Evolutionary conservation across 2,329 filamentous ascomycete species (phyloP), one percentile per base, ranked within the genome.

Genomic region (Aureobasidium namibiae): DNA sequence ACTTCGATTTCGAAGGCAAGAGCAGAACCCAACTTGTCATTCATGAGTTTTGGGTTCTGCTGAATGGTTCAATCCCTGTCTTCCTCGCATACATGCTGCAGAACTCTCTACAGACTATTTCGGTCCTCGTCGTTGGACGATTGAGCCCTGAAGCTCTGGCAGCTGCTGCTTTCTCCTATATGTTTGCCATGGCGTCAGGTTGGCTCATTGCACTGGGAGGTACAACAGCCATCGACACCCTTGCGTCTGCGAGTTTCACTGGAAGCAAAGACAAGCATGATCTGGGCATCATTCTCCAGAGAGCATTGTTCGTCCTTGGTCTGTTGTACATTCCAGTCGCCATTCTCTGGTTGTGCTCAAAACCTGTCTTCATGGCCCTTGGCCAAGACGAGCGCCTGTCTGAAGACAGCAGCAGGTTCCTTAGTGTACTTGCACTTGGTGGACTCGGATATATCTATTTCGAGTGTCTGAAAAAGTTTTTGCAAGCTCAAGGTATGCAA

Each of bases 131-230:
- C 38, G 89, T 90, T 3, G 90, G 90, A 10, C 84, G 89, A 2
- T 76, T 90, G 0, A 92, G 88, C 0, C 86, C 90, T 1, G 87
- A 94, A 71, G 85, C 90, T 1, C 76, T 95, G 7, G 89, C 90
- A 0, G 89, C 87, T 0, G 87, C 89, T 1, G 90, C 90, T 0
- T 95, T 95, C 67, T 89, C 88, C 1, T 92, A 94, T 76, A 95
- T 95, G 90, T 95, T 95, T 66, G 90, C 90, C 58, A 91, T 92
- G 88, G 85, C 88, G 23, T 90, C 89, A 0, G 90, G 86, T 0
- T 95, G 90, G 90, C 80, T 95, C 38, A 88, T 95, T 61, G 90
- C 86, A 0, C 80, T 95, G 4, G 90, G 90, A 29, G 90, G 90
- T 8, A 92, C 89, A 0, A 95, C 89, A 1, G 90, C 90, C 0